Base-by-base conservation (phyloP, 352 stramenopile species). In the Pythium utonaiense region DNA sequence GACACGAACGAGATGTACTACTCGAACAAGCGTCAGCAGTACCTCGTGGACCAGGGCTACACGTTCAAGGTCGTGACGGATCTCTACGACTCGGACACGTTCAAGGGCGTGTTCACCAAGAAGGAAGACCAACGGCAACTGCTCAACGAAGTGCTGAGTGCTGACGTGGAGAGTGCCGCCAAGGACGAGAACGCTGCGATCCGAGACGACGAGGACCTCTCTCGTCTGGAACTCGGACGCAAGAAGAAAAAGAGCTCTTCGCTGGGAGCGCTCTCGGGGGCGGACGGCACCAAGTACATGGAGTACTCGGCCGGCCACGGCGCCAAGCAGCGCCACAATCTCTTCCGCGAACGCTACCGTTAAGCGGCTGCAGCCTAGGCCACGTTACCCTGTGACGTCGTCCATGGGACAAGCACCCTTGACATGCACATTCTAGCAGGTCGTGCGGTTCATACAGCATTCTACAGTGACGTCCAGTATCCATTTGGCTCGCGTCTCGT, bases 1-100 rank as follows among this genome's bases (percentile, higher is more conserved):
- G 97, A 99, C 74, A 99, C 97, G 47, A 89, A 98, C 67, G 98
- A 99, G 66, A 99, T 99, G 97, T 99, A 98, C 67, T 99, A 99
- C 79, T 98, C 89, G 36, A 97, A 98, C 55, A 99, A 99, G 71
- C 84, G 98, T 3, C 97, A 99, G 73, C 96, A 99, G 73, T 99
- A 99, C 74, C 85, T 99, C 19, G 97, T 99, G 58, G 97, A 99
- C 75, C 98, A 99, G 71, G 98, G 98, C 50, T 99, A 99, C 75
- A 99, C 97, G 21, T 99, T 99, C 78, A 99, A 99, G 80, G 97
- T 99, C 59, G 95, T 99, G 34, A 98, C 93, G 25, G 96, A 98
- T 51, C 78, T 98, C 7, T 97, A 90, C 50, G 82, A 94, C 62
- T 80, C 73, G 28, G 69, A 85, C 0, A 83, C 76, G 33, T 94